A percentile compares a stretch with the other conserved stretches of the same genome.
Evolutionary conservation across 495 filamentous ascomycete genomes (phyloP).

Genomic region (Penicillium steckii): DNA sequence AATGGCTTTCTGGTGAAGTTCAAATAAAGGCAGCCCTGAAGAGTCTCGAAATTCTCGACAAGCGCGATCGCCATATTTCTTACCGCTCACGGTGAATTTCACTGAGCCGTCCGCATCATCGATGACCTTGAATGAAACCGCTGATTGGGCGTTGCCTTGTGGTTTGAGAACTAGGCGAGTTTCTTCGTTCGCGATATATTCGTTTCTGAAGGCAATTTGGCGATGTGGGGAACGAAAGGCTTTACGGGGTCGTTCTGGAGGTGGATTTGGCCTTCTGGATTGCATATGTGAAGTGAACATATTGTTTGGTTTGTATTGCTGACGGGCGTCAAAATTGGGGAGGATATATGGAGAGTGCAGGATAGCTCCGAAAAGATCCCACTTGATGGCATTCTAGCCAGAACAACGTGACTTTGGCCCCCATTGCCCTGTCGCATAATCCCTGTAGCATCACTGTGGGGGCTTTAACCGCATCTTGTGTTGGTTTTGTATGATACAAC

Average conservation of each 20-base stretch:
- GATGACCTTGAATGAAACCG: background rate
- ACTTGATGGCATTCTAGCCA: background rate
- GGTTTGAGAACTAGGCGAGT: background rate
- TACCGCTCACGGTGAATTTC: constrained; percentile 22
- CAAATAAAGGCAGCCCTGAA: constrained; percentile 28
- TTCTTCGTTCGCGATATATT: background rate
- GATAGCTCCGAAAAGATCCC: background rate
- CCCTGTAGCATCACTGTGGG: background rate
- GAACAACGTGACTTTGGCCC: background rate
- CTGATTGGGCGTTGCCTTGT: background rate
- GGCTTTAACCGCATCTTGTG: background rate
- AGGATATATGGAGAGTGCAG: background rate
- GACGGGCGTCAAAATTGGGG: background rate
- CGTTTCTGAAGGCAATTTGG: background rate
- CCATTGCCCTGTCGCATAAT: background rate
- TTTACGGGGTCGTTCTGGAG: background rate
- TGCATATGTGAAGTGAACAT: background rate
- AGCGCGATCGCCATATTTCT: constrained; percentile 20
- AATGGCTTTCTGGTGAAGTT: constrained; percentile 18
- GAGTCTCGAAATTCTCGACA: constrained; percentile 29
- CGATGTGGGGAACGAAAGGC: background rate
- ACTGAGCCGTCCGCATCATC: constrained; percentile 1
- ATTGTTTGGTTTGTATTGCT: background rate
- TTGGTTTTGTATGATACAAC: background rate
- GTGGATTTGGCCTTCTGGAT: background rate